Evolutionary conservation across 257 asterid genomes (phyloP).

Genomic region (Nicotiana tomentosiformis): DNA sequence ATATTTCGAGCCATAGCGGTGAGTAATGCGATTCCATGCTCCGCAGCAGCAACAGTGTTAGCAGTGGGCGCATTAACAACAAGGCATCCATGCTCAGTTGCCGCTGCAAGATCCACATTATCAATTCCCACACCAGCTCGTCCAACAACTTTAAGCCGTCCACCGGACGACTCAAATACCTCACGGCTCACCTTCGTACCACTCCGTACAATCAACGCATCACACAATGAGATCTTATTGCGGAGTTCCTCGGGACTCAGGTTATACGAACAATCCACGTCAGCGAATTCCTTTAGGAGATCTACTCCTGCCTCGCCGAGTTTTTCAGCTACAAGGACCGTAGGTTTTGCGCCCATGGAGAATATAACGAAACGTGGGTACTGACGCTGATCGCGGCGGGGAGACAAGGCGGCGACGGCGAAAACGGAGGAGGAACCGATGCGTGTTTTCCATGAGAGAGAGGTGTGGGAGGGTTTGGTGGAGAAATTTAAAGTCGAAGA

Average conservation of each 20-base stretch:
- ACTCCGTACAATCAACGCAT: constrained; percentile 88
- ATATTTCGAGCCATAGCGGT: constrained; percentile 81
- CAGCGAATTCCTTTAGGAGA: constrained; percentile 64
- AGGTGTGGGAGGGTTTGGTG: constrained; percentile 22
- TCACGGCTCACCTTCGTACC: constrained; percentile 84
- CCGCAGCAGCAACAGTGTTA: constrained; percentile 93
- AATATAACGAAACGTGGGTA: constrained; percentile 48
- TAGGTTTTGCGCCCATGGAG: constrained; percentile 73
- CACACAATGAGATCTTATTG: constrained; percentile 78
- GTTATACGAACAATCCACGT: constrained; percentile 82
- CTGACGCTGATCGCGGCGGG: constrained; percentile 21
- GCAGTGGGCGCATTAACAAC: constrained; percentile 97
- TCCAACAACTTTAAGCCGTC: constrained; percentile 88
- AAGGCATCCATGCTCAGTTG: constrained; percentile 85
- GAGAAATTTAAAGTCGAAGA: constrained; percentile 28
- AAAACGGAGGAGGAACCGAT: constrained; percentile 34
- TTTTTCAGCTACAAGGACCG: constrained; percentile 81
- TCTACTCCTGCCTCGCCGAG: constrained; percentile 81
- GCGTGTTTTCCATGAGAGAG: constrained; percentile 34
- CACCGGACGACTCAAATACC: constrained; percentile 79
- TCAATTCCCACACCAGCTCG: constrained; percentile 96
- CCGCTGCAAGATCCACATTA: constrained; percentile 95
- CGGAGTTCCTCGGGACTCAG: constrained; percentile 78
- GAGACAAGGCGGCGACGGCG: constrained; percentile 28
- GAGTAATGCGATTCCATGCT: constrained; percentile 82